Conservation (phyloP, 2,329 filamentous ascomycete genomes). For the Talaromyces sp. region DNA sequence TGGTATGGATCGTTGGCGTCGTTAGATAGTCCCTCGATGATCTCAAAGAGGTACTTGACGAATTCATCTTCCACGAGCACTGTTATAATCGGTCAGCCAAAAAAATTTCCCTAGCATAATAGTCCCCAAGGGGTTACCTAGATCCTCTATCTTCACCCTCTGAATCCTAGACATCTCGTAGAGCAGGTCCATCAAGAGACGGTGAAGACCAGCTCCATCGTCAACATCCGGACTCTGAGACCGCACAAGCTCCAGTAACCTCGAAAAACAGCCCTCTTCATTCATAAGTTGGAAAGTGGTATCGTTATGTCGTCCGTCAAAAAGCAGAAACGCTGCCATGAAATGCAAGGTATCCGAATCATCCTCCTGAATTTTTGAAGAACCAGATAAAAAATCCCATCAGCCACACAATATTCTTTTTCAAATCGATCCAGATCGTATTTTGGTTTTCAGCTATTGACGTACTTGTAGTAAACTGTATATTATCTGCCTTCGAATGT, state of each 20-base stretch:
- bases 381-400: background rate
- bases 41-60: slow-evolving; percentile 73
- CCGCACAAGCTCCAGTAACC: slow-evolving; percentile 76
- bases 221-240: slow-evolving; percentile 49
- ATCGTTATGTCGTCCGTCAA: slow-evolving; percentile 78
- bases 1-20: slow-evolving; percentile 92
- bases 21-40: slow-evolving; percentile 82
- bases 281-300: slow-evolving; percentile 82
- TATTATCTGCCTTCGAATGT: slow-evolving; percentile 88
- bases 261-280: slow-evolving; percentile 73
- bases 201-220: slow-evolving; percentile 60
- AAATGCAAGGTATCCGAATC: slow-evolving; percentile 73
- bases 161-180: slow-evolving; percentile 98
- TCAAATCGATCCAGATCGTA: background rate
- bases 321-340: slow-evolving; percentile 76
- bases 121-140: slow-evolving; percentile 51
- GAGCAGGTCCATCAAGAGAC: slow-evolving; percentile 76
- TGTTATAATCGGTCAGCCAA: slow-evolving; percentile 18
- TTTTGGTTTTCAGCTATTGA: background rate
- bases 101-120: background rate
- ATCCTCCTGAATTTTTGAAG: slow-evolving; percentile 61
- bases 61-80: slow-evolving; percentile 68
- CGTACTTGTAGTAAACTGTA: slow-evolving; percentile 72
- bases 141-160: slow-evolving; percentile 67
- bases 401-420: background rate